Base-by-base conservation (phyloP, 2,329 filamentous ascomycete genomes). In the Cladosporium colombiae region DNA sequence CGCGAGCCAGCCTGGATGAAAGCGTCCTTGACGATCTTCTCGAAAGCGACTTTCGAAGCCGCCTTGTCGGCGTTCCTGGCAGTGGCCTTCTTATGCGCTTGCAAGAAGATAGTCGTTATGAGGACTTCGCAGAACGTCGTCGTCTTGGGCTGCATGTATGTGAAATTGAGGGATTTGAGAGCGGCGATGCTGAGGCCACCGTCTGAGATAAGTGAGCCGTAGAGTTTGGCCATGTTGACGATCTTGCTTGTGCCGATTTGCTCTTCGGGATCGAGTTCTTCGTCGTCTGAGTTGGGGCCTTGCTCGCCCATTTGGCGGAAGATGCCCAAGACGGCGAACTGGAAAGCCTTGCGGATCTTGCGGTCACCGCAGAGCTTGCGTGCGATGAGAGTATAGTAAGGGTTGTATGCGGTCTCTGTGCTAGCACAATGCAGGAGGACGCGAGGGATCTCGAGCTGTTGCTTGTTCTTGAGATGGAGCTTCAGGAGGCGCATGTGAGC, bases 321-420 rank as follows among this genome's bases (percentile, higher is more conserved):
- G 11, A 94, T 83, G 71, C 91, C 92, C 89, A 93, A 96, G 0
- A 98, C 81, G 8, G 89, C 87, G 72, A 94, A 93, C 75, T 95
- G 91, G 75, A 98, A 96, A 1, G 91, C 89, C 80, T 94, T 94
- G 68, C 88, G 87, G 70, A 96, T 84, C 71, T 88, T 88, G 29
- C 72, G 88, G 67, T 93, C 91, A 3, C 83, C 82, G 73, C 93
- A 96, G 10, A 97, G 84, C 69, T 89, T 89, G 57, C 86, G 87
- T 11, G 92, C 93, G 44, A 99, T 89, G 0, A 97, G 82, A 0
- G 91, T 91, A 76, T 99, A 99, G 80, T 96, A 99, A 0, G 91
- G 91, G 73, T 99, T 99, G 78, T 97, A 96, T 0, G 84, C 83
- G 65, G 89, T 83, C 79, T 98, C 95, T 3, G 90, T 89, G 52